Base-by-base conservation (phyloP, 352 stramenopile species). In the Phytopythium delawarense region DNA sequence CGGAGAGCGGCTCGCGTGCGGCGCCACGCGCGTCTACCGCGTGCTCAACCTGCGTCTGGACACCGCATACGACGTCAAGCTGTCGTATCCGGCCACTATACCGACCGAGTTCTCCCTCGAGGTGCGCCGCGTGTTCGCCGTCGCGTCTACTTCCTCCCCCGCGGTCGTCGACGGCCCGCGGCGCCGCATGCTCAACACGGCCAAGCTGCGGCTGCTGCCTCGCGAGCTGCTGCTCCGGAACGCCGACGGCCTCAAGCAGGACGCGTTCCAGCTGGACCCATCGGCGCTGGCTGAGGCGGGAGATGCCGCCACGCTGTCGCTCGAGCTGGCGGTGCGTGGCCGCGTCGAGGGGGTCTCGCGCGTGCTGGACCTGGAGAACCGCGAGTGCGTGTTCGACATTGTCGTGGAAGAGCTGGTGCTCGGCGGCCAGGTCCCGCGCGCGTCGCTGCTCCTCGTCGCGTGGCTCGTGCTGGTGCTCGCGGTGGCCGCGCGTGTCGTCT, bases 1-100 rank as follows among this genome's bases (percentile, higher is more conserved):
- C 25, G 74, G 64, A 5, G 62, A 88, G 63, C 72, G 60, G 50
- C 50, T 86, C 8, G 62, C 59, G 23, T 89, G 83, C 35, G 79
- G 77, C 37, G 44, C 74, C 8, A 69, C 69, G 16, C 76, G 84
- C 52, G 44, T 82, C 63, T 92, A 82, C 55, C 78, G 72, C 54
- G 64, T 89, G n/a, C 67, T 69, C 35, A 64, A 76, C 13, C 70
- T 92, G 13, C 65, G 79, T 5, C 69, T 75, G 0, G 23, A 28
- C 62, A 71, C 63, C 16, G 72, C 87, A 20, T 92, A 90, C 70
- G 81, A 91, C 61, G 71, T 92, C 65, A 92, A 92, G 71, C 72
- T 92, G 57, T 92, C 83, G 64, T 92, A 89, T 45, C 70, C 78
- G 4, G 79, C 83, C 4, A 79, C 79, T 7, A 60, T 86, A 21